Evolutionary conservation across 2,329 filamentous ascomycete genomes (phyloP).

Genomic region (Microascus cirrosus): DNA sequence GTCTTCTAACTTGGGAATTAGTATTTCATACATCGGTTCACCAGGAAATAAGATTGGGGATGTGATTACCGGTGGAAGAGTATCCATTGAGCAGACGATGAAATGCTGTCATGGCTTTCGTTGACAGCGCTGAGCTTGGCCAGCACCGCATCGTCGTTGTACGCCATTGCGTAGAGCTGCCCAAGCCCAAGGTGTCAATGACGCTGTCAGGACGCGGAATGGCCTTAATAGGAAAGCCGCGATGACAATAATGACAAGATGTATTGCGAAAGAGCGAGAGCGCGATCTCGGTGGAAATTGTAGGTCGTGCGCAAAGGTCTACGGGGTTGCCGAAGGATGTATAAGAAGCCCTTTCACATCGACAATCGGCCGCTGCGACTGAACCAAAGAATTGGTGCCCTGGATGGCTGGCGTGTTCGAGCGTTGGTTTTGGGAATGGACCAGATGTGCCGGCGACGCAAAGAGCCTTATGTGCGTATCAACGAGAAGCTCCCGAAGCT

Average conservation of each 20-base stretch:
- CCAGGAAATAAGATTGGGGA: not conserved
- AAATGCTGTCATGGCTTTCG: slow-evolving; percentile 94
- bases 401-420: not conserved
- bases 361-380: not conserved
- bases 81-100: slow-evolving; percentile 96
- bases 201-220: not conserved
- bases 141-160: slow-evolving; percentile 89
- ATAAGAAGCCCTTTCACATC: not conserved
- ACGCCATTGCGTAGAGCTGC: slow-evolving; percentile 55
- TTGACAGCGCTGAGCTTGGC: slow-evolving; percentile 92
- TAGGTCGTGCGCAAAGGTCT: not conserved
- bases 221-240: not conserved
- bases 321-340: not conserved
- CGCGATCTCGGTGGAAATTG: not conserved
- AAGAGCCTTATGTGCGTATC: not conserved
- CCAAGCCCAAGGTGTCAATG: not conserved
- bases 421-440: not conserved
- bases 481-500: not conserved
- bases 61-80: slow-evolving; percentile 86
- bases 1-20: slow-evolving; percentile 46
- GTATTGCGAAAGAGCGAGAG: not conserved
- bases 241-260: not conserved
- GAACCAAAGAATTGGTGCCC: not conserved
- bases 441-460: not conserved
- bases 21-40: not conserved